Evolutionary conservation across 768 basidiomycete species (phyloP), one percentile per base, ranked within the genome.

Genomic region (Mycena capillaripes): DNA sequence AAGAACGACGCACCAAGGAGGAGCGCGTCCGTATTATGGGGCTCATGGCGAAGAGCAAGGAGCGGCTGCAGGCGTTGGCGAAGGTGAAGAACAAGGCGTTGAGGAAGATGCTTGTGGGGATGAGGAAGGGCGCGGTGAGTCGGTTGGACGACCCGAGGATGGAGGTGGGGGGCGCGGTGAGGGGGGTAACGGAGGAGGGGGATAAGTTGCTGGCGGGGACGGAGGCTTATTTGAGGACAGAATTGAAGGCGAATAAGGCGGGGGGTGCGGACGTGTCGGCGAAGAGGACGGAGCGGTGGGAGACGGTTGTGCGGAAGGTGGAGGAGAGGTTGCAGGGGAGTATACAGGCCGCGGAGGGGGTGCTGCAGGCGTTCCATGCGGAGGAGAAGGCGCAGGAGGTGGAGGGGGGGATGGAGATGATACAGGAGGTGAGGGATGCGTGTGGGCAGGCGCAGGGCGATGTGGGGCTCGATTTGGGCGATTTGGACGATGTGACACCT

Each of bases 41-140:
- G 8, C 89, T 94, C 14, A 93, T 95, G 77, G 76, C 81, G 21
- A 84, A 87, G 38, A 94, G 93, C 92, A 85, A 92, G 50, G 82
- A 84, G 38, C 80, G 87, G 56, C 80, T 92, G 46, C 82, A 82
- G 23, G 78, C 44, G 29, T 63, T 81, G n/a, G 69, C 84, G 16
- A 76, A 77, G 32, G 81, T 82, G 50, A 82, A 86, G 73, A 86
- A 85, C 50, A 82, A 83, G 58, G 81, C 83, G 12, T 83, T 95
- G 17, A 84, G 87, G 34, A 85, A 81, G 60, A 78, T 81, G 3
- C 79, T 95, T 32, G 80, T 80, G 3, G 80, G 82, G 2, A 74
- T 91, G 70, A 85, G 93, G 30, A 84, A 85, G 36, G 82, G 80
- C 0, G 90, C 89, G 0, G 87, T 85, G 2, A 80, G 78, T 9